Evolutionary conservation across 2,329 filamentous ascomycete species (phyloP).

Genomic region (Alternaria ethzedia): DNA sequence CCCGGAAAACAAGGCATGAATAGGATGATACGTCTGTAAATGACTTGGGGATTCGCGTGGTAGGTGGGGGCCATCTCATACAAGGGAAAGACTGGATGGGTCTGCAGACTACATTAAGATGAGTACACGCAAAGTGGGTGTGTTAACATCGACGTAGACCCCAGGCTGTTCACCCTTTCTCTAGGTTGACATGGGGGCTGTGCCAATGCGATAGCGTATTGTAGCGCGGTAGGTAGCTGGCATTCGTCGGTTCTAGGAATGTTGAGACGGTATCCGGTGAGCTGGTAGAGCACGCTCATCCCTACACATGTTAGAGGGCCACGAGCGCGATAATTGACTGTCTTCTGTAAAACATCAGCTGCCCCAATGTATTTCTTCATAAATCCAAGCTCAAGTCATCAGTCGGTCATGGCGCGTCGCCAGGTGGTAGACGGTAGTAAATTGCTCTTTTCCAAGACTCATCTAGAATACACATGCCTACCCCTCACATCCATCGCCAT

Average conservation of each 20-base stretch:
- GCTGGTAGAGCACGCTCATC: background rate
- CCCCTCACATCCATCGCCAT: constrained; percentile 18
- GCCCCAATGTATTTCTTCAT: background rate
- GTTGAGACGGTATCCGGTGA: background rate
- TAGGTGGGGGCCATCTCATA: background rate
- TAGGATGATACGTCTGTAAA: fast-evolving
- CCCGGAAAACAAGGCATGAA: background rate
- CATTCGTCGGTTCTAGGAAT: background rate
- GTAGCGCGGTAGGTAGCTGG: background rate
- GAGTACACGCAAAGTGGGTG: background rate
- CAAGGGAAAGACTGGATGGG: background rate
- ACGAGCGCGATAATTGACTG: background rate
- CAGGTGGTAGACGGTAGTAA: constrained; percentile 19
- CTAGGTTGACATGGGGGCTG: background rate
- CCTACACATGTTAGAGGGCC: background rate
- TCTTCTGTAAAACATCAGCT: background rate
- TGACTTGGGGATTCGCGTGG: background rate
- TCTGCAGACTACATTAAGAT: background rate
- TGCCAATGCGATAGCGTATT: background rate
- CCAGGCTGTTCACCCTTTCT: background rate
- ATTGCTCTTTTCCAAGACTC: constrained; percentile 33
- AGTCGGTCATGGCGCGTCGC: background rate
- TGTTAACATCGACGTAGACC: background rate
- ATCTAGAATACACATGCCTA: constrained; percentile 47
- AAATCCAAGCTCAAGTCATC: background rate